Percentiles rank a stretch among this genome's conserved stretches.
These are phyloP conservation scores for Bryoerythrophyllum caledonicum DNA, from an alignment of 225 moss, liverwort and hornwort genomes.

Conservation along the genomic window DNA sequence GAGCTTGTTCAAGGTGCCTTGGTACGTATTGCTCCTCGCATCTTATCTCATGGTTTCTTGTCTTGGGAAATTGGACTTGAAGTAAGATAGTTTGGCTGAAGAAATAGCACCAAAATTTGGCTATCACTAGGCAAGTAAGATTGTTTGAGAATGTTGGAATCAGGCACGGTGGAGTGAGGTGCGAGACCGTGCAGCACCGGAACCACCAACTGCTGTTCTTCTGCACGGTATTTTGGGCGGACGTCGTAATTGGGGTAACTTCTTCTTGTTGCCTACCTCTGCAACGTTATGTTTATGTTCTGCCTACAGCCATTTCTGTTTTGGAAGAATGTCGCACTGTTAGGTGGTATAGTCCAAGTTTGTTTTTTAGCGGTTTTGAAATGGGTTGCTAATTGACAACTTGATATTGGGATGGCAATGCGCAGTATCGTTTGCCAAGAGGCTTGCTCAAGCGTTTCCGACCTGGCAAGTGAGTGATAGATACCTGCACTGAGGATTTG, in stretches of 20 bases:
- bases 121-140: neutral
- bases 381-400: neutral
- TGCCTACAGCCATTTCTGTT: neutral
- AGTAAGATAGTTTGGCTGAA: neutral
- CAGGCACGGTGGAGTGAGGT: constrained; percentile 87
- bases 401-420: constrained; percentile 17
- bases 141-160: constrained; percentile 22
- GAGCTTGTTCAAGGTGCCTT: constrained; percentile 73
- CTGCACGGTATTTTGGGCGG: constrained; percentile 91
- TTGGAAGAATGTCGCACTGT: neutral
- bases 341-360: neutral
- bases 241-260: constrained; percentile 84
- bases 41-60: neutral
- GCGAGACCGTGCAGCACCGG: constrained; percentile 65
- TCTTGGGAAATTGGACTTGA: neutral
- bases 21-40: constrained; percentile 36
- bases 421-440: constrained; percentile 85
- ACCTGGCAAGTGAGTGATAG: constrained; percentile 75
- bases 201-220: constrained; percentile 90
- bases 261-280: neutral
- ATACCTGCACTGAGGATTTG: neutral
- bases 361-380: constrained; percentile 3
- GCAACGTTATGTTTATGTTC: constrained; percentile 3
- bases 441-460: constrained; percentile 92
- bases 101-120: neutral